Percentiles rank a stretch among this genome's conserved stretches.
phyloP scores from a whole-genome alignment of 2,329 filamentous ascomycete species.

The Aspergillus sergii region DNA sequence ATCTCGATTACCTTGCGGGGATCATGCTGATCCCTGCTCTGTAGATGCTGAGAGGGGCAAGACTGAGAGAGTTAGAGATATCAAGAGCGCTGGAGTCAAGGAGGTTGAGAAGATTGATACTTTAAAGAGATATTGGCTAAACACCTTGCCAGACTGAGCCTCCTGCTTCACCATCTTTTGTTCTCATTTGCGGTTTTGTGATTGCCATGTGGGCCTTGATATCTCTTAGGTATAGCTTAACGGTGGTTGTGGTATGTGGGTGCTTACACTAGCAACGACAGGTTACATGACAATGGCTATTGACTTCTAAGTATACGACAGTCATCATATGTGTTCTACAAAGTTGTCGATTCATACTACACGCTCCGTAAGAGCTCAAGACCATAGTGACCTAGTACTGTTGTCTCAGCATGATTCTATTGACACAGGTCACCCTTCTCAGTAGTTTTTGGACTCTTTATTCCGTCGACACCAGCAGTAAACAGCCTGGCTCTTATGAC shows the following conservation, averaged over 20 bases:
- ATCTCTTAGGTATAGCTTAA: background rate
- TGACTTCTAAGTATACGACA: background rate
- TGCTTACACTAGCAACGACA: background rate
- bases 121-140: background rate
- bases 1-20: background rate
- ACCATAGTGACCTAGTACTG: background rate
- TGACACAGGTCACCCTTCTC: background rate
- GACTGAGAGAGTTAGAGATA: background rate
- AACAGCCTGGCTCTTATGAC: background rate
- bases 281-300: background rate
- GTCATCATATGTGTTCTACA: rapidly evolving
- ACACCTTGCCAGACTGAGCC: background rate
- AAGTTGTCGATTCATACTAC: background rate
- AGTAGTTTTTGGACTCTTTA: background rate
- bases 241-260: background rate
- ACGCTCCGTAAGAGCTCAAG: background rate
- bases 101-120: background rate
- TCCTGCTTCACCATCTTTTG: background rate
- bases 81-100: too few species aligned
- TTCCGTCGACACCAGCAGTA: background rate
- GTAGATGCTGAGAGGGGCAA: background rate
- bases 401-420: background rate
- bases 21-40: too few species aligned
- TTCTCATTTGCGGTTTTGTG: background rate
- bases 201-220: background rate